phyloP scores from a whole-genome alignment of 23 red algal genomes.

The Cyanidioschyzon merolae region DNA sequence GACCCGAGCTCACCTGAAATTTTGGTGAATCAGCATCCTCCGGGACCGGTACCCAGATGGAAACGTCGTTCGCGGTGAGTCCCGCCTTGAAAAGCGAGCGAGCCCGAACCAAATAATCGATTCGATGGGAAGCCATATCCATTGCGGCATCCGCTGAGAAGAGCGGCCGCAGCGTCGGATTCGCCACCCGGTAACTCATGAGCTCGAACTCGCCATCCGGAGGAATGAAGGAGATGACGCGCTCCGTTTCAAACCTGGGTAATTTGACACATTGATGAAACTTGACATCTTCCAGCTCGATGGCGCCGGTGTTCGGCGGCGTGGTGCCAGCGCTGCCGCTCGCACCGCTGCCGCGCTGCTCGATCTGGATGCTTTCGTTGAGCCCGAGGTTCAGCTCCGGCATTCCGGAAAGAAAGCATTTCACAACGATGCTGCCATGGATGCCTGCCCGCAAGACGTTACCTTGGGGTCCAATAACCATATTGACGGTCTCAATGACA shows the following conservation, averaged over 20 bases:
- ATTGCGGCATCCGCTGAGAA: conserved; percentile 92
- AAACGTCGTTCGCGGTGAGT: conserved; percentile 74
- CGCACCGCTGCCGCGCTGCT: conserved; percentile 31
- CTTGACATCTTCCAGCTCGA: conserved; percentile 97
- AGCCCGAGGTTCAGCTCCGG: conserved; percentile 89
- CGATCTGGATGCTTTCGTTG: conserved; percentile 93
- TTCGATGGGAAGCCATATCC: conserved; percentile 49
- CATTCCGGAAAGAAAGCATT: conserved; percentile 92
- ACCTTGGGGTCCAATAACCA: conserved; percentile 66
- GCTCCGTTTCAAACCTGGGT: conserved; percentile 72
- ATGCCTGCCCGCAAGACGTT: conserved; percentile 74
- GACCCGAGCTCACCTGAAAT: conserved; percentile 72
- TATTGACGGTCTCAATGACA: conserved; percentile 94
- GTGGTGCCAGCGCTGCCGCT: conserved; percentile 16
- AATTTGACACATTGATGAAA: conserved; percentile 99
- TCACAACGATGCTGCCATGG: conserved; percentile 74
- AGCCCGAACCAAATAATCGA: conserved; percentile 86
- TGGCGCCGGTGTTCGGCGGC: conserved; percentile 40
- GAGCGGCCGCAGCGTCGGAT: conserved; percentile 55
- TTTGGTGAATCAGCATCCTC: conserved; percentile 72
- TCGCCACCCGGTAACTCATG: conserved; percentile 87
- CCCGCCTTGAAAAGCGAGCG: conserved; percentile 70
- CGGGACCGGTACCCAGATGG: conserved; percentile 67
- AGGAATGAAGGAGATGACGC: conserved; percentile 91
- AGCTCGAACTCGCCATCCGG: conserved; percentile 96